Evolutionary conservation across 2,329 filamentous ascomycete genomes (phyloP).

Genomic region (Ophiostoma novo-ulmi): DNA sequence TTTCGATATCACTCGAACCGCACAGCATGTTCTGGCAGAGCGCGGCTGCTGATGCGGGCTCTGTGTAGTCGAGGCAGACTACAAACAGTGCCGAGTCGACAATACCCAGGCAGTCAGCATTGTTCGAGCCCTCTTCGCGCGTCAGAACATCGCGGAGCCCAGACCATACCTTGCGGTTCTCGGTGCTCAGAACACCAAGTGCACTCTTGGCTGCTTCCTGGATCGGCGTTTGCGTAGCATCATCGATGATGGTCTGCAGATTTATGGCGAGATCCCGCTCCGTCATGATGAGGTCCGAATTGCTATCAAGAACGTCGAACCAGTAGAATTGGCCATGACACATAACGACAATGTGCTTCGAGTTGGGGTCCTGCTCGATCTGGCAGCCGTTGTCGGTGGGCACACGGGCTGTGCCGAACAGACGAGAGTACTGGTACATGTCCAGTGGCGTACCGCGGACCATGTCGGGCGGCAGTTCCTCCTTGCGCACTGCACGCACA

Average conservation of each 20-base stretch:
- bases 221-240: conserved; percentile 82
- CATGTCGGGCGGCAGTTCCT: conserved; percentile 86
- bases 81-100: conserved; percentile 92
- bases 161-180: conserved; percentile 96
- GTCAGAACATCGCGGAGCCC: conserved; percentile 82
- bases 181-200: conserved; percentile 86
- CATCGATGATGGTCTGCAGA: conserved; percentile 83
- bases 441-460: conserved; percentile 78
- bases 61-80: conserved; percentile 86
- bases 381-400: conserved; percentile 93
- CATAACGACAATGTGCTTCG: conserved; percentile 88
- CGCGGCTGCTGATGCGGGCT: conserved; percentile 71
- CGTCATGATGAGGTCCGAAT: conserved; percentile 93
- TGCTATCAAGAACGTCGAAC: conserved; percentile 95
- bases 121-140: conserved; percentile 81
- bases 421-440: conserved; percentile 96
- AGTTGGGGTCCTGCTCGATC: conserved; percentile 89
- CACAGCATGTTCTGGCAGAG: conserved; percentile 99
- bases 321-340: conserved; percentile 97
- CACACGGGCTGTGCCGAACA: conserved; percentile 92
- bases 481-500: conserved; percentile 83
- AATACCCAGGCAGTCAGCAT: conserved; percentile 91
- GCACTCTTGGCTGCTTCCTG: conserved; percentile 94
- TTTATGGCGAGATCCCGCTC: conserved; percentile 91
- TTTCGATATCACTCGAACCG: conserved; percentile 84